Evolutionary conservation across 257 asterid species (phyloP).

Genomic region (Solanum medicagineum): DNA sequence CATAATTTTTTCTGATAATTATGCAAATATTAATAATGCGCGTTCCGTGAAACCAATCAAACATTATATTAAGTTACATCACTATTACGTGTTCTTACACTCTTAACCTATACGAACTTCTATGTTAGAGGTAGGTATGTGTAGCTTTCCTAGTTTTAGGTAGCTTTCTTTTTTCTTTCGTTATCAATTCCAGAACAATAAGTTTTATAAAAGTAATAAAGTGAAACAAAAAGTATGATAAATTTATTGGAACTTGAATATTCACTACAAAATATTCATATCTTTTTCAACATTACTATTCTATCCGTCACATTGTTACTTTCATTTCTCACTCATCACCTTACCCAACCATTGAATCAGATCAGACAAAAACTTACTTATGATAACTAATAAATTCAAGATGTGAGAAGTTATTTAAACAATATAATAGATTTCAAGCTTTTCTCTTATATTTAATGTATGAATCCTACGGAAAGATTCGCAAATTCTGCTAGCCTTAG

Average conservation of each 20-base stretch:
- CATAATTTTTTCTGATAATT: too few relatives aligned
- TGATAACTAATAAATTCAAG: not conserved
- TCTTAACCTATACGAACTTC: too few relatives aligned
- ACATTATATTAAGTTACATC: too few relatives aligned
- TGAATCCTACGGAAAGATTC: not conserved
- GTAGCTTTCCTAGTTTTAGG: not conserved
- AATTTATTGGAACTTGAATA: not conserved
- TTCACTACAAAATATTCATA: not conserved
- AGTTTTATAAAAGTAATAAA: not conserved
- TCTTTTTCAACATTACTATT: not conserved
- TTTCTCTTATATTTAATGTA: not conserved
- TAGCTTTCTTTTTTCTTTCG: not conserved
- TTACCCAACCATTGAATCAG: not conserved
- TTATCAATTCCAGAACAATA: not conserved
- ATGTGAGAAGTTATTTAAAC: not conserved
- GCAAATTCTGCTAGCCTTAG: too few relatives aligned
- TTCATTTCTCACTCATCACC: not conserved
- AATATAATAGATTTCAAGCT: not conserved
- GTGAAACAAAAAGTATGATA: not conserved
- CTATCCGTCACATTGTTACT: not conserved
- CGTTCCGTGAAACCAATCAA: too few relatives aligned
- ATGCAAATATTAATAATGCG: too few relatives aligned
- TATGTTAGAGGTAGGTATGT: not conserved
- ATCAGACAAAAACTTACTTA: not conserved
- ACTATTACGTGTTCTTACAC: too few relatives aligned